phyloP scores from a whole-genome alignment of 345 rosid species.

The Salix dunnii region DNA sequence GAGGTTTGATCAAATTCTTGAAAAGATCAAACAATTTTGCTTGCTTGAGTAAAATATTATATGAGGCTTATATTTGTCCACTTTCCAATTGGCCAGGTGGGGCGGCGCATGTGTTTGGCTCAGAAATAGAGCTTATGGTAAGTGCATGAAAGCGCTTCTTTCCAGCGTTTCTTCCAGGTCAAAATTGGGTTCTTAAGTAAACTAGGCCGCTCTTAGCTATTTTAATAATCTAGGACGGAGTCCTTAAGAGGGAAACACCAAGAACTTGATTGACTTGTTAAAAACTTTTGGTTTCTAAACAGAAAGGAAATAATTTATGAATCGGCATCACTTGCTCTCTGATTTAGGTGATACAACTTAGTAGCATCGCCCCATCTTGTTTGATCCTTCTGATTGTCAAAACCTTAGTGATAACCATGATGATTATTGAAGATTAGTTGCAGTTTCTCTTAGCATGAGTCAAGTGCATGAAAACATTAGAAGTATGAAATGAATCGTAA shows the following conservation, averaged over 20 bases:
- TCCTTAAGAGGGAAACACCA: not conserved
- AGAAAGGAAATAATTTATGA: not conserved
- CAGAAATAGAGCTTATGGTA: conserved; percentile 19
- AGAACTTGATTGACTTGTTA: not conserved
- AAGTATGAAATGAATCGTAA: not conserved
- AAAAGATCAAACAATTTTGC: not conserved
- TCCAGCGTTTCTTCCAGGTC: not conserved
- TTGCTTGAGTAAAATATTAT: not conserved
- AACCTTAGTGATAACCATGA: too few species aligned
- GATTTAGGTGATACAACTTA: too few species aligned
- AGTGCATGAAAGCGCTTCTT: conserved; percentile 13
- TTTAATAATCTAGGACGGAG: not conserved
- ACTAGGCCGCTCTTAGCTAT: not conserved
- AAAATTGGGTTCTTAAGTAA: not conserved
- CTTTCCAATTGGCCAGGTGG: conserved; percentile 33
- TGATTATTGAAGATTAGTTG: too few species aligned
- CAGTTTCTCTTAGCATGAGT: too few species aligned
- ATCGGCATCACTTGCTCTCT: not conserved
- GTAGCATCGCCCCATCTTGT: too few species aligned
- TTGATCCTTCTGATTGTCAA: too few species aligned
- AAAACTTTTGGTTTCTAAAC: not conserved
- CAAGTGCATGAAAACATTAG: not conserved
- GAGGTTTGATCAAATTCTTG: not conserved
- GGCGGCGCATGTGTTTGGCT: conserved; percentile 21
- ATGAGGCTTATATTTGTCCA: conserved; percentile 31